Base-by-base conservation (phyloP, 202 grass and related monocot species). In the Digitaria exilis region DNA sequence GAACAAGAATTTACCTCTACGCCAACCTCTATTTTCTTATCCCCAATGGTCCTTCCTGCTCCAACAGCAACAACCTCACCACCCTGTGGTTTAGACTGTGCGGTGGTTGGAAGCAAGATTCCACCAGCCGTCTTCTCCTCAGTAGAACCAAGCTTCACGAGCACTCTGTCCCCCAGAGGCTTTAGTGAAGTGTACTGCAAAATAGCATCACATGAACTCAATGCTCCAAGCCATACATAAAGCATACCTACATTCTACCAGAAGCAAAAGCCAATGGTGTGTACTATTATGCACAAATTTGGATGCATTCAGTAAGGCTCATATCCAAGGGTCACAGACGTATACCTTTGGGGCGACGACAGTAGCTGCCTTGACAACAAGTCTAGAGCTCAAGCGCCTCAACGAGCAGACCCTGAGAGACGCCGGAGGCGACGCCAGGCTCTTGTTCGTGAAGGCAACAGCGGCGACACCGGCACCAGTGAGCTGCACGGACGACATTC, bases 51-150 rank as follows among this genome's bases (percentile, higher is more conserved):
- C 84, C 80, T 94, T 73, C 95, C 92, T 17, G 82, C 86, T 81
- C 95, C 95, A 80, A 97, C 66, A 46, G 92, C 87, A 75, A 95
- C 88, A 71, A 95, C 84, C 73, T 97, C 90, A 8, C 92, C 95
- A 35, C 81, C 86, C 70, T 97, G 88, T n/a, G 95, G 95, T 65
- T 95, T 97, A 37, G 88, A 75, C 75, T 97, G 92, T 1, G 83
- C 88, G 0, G 87, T 84, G 0, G 92, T 80, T 10, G 95, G 95
- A 79, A 97, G 92, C 75, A 97, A 86, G 79, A 97, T 97, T 21
- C 95, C 95, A 19, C 92, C 95, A 48, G 58, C 57, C 14, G 95
- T 95, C 78, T 94, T 94, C 79, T 95, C 92, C 73, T 97, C 95
- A 0, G 86, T 69, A 1, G 85, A 55, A 0, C 88, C 63, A 35